Conservation (phyloP, 306 rosid genomes). For the Aeschynomene evenia region DNA sequence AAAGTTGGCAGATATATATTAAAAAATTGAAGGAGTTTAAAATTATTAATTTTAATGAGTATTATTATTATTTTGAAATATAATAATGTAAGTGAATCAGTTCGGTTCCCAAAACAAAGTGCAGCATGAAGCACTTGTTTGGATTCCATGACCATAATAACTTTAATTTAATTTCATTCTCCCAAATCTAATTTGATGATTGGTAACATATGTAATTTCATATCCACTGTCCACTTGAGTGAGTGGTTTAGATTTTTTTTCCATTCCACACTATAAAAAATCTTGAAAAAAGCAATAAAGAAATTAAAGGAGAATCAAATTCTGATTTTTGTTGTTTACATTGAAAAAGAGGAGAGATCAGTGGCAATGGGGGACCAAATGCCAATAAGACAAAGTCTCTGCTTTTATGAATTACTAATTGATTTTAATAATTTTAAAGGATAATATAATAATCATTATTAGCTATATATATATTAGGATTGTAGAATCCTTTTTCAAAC, state of each 20-base stretch:
- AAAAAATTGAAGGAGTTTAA: too few relatives aligned
- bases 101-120: slow-evolving; percentile 49
- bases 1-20: too few relatives aligned
- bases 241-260: slow-evolving; percentile 47
- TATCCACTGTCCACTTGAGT: slow-evolving; percentile 41
- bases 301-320: slow-evolving; percentile 42
- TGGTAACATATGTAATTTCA: slow-evolving; percentile 35
- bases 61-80: slow-evolving; percentile 1
- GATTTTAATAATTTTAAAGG: slow-evolving; percentile 39
- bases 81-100: slow-evolving; percentile 46
- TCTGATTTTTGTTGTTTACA: slow-evolving; percentile 42
- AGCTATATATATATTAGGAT: too few relatives aligned
- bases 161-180: slow-evolving; percentile 31
- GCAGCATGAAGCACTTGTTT: slow-evolving; percentile 37
- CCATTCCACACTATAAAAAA: slow-evolving; percentile 24
- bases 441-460: slow-evolving; percentile 33
- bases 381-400: slow-evolving; percentile 43
- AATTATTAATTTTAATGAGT: slow-evolving; percentile 13
- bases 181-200: slow-evolving; percentile 31
- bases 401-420: slow-evolving; percentile 24
- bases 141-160: slow-evolving; percentile 23
- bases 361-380: slow-evolving; percentile 45
- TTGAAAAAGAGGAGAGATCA: slow-evolving; percentile 13
- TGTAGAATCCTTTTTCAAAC: slow-evolving; percentile 32
- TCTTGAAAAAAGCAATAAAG: slow-evolving; percentile 21